Evolutionary conservation across 768 basidiomycete genomes (phyloP), one percentile per base, ranked within the genome.

Genomic region (Leccinellum rugosiceps): DNA sequence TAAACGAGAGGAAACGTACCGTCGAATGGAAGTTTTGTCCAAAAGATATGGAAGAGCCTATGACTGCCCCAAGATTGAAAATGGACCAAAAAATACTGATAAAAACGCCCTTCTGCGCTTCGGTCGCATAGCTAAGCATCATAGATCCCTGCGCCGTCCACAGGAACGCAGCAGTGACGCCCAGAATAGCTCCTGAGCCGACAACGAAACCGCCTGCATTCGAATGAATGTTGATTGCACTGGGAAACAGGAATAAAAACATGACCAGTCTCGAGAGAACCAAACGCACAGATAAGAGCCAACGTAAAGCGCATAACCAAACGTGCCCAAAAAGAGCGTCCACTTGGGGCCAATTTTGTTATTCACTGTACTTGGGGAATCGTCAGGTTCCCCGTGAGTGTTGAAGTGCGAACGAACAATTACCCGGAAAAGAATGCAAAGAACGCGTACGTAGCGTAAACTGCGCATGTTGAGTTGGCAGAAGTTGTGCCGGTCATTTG

Each of bases 71-170:
- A n/a, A 91, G 59, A 63, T 92, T 92, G 76, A 94, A 93, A 58
- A 92, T 88, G 44, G 80, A 74, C 91, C 91, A 93, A 73, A 92
- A 93, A 46, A 90, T 82, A 44, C 80, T 85, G 50, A 93, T 90
- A 72, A 80, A 92, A 32, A 72, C 74, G 14, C 90, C 90, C 70
- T 93, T 93, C 68, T 92, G 83, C 44, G 71, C 65, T 68, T 93
- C 90, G 0, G 88, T 90, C 0, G 90, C 87, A 70, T 93, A 93
- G 4, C 88, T 83, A 70, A 94, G 73, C 85, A 92, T 92, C 57
- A 93, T 74, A 14, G 83, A 85, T n/a, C 90, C 92, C 65, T 92
- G 90, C 0, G 90, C 88, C 1, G 89, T 87, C 91, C 91, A 92
- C 7, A 92, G 75, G 43, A 93, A 66, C 15, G 78, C 81, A 17